These are phyloP conservation scores for Lichtheimia ornata DNA, from an alignment of 371 early-diverging fungal species.

Conservation along the genomic window DNA sequence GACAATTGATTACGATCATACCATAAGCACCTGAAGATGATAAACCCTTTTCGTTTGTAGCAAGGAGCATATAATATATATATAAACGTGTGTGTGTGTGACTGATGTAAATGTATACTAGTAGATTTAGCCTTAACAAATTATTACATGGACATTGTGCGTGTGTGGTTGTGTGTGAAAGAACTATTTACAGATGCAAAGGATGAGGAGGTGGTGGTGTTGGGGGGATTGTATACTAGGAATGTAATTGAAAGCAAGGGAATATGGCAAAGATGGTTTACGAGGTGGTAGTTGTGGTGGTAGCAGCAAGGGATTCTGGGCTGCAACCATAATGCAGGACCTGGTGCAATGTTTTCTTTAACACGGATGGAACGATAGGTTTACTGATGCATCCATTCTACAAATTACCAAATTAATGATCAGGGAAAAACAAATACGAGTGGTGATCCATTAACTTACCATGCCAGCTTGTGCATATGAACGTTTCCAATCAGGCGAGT, in stretches of 20 bases:
- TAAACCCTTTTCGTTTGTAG: background rate
- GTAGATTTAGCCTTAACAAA: conserved; percentile 1
- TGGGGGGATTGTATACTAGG: background rate
- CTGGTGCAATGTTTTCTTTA: conserved; percentile 32
- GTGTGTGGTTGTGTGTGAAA: background rate
- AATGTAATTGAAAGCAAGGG: background rate
- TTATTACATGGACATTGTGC: conserved; percentile 6
- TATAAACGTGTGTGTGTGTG: no score
- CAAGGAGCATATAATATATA: no score
- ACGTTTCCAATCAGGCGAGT: conserved; percentile 26
- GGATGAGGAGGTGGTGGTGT: background rate
- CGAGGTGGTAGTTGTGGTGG: background rate
- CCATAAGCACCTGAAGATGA: conserved; percentile 64
- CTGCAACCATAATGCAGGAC: conserved; percentile 30
- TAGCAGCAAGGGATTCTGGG: conserved; percentile 15
- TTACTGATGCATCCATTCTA: conserved; percentile 55
- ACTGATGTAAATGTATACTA: no score
- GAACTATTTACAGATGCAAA: conserved; percentile 1
- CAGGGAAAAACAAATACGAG: background rate
- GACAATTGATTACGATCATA: conserved; percentile 97
- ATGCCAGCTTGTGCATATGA: conserved; percentile 21
- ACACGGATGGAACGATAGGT: conserved; percentile 35
- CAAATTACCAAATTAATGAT: background rate
- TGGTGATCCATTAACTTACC: conserved; percentile 14
- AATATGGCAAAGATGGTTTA: background rate